phyloP scores from a whole-genome alignment of 768 basidiomycete species.

The Lactarius hatsudake region DNA sequence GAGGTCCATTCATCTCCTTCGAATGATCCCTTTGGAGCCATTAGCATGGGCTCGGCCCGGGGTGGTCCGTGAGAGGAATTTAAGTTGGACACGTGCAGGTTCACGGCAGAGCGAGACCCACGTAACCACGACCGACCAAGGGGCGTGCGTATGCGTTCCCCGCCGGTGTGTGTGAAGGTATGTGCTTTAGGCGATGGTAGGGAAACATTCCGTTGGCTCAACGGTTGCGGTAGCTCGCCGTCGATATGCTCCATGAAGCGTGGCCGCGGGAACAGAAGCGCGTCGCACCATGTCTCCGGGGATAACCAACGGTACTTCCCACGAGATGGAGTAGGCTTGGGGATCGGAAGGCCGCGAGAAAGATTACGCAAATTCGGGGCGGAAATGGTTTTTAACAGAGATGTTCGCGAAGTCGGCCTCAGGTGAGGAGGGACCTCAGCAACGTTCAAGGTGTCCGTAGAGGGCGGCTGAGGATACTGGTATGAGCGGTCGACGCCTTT shows the following conservation, averaged over 20 bases:
- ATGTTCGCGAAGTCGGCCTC: constrained; percentile 32
- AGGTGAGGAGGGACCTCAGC: constrained; percentile 32
- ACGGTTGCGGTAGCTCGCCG: constrained; percentile 31
- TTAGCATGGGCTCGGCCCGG: constrained; percentile 19
- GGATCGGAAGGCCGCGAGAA: constrained; percentile 15
- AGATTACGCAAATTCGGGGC: constrained; percentile 57
- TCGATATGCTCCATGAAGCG: constrained; percentile 52
- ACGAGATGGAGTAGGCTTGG: constrained; percentile 35
- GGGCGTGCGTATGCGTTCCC: neutral
- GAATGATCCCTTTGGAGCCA: neutral
- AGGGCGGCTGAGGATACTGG: constrained; percentile 23
- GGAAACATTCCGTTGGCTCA: neutral
- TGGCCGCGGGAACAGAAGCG: constrained; percentile 71
- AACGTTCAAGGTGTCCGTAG: constrained; percentile 40
- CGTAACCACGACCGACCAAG: neutral
- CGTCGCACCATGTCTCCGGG: constrained; percentile 81
- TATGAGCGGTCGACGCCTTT: constrained; percentile 28
- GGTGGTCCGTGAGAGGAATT: constrained; percentile 22
- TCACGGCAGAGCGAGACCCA: constrained; percentile 14
- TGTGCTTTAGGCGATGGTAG: constrained; percentile 8
- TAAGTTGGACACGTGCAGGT: neutral
- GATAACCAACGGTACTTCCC: constrained; percentile 64
- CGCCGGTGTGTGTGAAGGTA: neutral
- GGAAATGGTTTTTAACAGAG: constrained; percentile 57
- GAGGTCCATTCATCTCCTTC: constrained; percentile 2